A percentile compares a stretch with the other conserved stretches of the same genome.
Evolutionary conservation across 371 early-diverging fungal genomes (phyloP).

Genomic region (Apophysomyces trapeziformis): DNA sequence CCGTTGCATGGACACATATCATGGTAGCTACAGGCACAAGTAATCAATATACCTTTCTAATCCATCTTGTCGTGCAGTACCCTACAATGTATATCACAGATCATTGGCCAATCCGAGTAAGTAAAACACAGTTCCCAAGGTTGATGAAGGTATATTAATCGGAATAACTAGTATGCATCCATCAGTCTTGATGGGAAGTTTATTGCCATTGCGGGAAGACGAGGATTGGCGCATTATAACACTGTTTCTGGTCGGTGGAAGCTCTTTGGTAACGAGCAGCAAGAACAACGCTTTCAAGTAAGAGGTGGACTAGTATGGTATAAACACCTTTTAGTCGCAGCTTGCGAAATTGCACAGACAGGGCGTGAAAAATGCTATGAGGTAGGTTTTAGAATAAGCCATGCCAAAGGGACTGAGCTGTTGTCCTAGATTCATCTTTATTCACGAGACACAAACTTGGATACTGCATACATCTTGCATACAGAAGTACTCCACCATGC

Average conservation of each 20-base stretch:
- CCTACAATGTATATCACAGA: constrained; percentile 78
- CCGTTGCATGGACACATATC: constrained; percentile 78
- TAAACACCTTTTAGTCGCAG: constrained; percentile 70
- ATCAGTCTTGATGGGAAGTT: constrained; percentile 72
- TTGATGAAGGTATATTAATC: background rate
- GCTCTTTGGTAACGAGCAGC: constrained; percentile 83
- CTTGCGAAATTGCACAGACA: constrained; percentile 51
- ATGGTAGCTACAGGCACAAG: constrained; percentile 48
- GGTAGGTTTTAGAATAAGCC: constrained; percentile 42
- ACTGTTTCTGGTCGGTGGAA: constrained; percentile 80
- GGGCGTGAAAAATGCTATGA: constrained; percentile 52
- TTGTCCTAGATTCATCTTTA: constrained; percentile 68
- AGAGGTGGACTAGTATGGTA: constrained; percentile 84
- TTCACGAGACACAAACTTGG: constrained; percentile 79
- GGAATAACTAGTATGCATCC: constrained; percentile 56
- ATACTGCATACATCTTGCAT: constrained; percentile 62
- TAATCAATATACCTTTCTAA: background rate
- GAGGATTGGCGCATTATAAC: constrained; percentile 82
- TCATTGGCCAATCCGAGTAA: constrained; percentile 86
- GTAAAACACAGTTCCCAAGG: background rate
- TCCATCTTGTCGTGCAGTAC: constrained; percentile 43
- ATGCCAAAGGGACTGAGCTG: background rate
- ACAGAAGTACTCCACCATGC: constrained; percentile 48
- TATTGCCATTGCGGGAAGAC: constrained; percentile 81
- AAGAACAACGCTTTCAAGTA: constrained; percentile 78